These are phyloP conservation scores for Dothistroma septosporum DNA, from an alignment of 2,329 filamentous ascomycete species.

Conservation along the genomic window DNA sequence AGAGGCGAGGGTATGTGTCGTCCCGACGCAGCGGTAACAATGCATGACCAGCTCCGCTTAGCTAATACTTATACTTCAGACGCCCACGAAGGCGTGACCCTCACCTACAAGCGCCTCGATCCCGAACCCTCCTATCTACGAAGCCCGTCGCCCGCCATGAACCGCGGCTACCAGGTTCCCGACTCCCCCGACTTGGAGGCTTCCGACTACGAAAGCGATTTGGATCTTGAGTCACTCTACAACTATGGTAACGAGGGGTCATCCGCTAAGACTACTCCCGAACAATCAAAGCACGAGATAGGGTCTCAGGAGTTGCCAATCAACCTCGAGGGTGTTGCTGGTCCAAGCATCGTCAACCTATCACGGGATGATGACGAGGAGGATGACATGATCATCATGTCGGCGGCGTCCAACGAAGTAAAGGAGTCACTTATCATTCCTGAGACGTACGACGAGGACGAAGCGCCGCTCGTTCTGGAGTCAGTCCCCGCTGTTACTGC, in stretches of 20 bases:
- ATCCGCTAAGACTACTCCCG: constrained; percentile 31
- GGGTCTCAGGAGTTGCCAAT: constrained; percentile 26
- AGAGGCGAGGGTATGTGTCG: constrained; percentile 26
- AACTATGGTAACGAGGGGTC: constrained; percentile 16
- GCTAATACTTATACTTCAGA: constrained; percentile 15
- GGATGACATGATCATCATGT: neutral
- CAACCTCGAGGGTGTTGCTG: constrained; percentile 13
- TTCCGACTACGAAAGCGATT: constrained; percentile 25
- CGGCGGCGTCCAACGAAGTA: neutral
- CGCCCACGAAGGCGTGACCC: constrained; percentile 27
- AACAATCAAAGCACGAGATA: constrained; percentile 21
- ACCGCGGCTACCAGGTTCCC: constrained; percentile 22
- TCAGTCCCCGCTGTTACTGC: neutral
- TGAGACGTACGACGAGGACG: constrained; percentile 8
- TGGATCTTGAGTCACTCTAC: constrained; percentile 17
- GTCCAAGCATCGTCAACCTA: constrained; percentile 15
- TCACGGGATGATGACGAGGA: constrained; percentile 22
- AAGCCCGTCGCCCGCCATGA: constrained; percentile 4
- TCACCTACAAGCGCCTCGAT: constrained; percentile 20
- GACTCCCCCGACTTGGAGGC: constrained; percentile 21
- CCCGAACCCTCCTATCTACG: constrained; percentile 3
- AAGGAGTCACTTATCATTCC: constrained; percentile 4
- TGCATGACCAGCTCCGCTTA: constrained; percentile 5
- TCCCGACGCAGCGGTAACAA: neutral
- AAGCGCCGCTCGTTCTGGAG: neutral